phyloP scores from a whole-genome alignment of 2,329 filamentous ascomycete species.

The Pseudogymnoascus pannorum region DNA sequence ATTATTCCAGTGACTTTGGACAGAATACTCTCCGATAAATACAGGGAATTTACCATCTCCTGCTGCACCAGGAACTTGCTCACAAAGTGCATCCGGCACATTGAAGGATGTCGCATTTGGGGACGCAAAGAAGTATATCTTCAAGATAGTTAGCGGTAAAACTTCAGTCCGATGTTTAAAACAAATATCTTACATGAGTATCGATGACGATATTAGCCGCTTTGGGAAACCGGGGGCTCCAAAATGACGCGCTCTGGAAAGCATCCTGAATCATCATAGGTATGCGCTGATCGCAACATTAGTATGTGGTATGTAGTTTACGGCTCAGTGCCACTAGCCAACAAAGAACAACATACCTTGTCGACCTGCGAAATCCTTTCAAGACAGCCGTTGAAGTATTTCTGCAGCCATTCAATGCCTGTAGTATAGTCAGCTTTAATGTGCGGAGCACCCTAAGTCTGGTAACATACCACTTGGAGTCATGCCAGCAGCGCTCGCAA shows the following conservation, averaged over 20 bases:
- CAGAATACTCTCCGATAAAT: slow-evolving; percentile 31
- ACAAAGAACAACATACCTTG: slow-evolving; percentile 6
- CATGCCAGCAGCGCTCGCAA: not conserved
- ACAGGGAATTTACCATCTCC: slow-evolving; percentile 26
- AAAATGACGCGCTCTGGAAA: slow-evolving; percentile 25
- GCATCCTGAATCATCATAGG: slow-evolving; percentile 30
- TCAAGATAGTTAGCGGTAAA: not conserved
- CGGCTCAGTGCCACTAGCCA: not conserved
- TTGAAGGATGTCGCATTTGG: slow-evolving; percentile 22
- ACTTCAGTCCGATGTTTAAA: too few relatives aligned
- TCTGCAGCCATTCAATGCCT: slow-evolving; percentile 24
- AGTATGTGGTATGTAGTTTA: not conserved
- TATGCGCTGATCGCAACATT: slow-evolving; percentile 16
- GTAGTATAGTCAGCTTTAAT: not conserved
- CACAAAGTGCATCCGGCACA: slow-evolving; percentile 24
- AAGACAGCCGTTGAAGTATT: slow-evolving; percentile 29
- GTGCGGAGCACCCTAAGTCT: not conserved
- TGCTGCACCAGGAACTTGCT: slow-evolving; percentile 21
- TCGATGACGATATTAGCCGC: slow-evolving; percentile 28
- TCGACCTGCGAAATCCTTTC: slow-evolving; percentile 22
- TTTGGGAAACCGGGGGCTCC: slow-evolving; percentile 24
- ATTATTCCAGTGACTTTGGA: slow-evolving; percentile 30
- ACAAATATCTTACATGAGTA: too few relatives aligned
- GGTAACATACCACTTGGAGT: not conserved
- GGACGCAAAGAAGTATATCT: slow-evolving; percentile 26